Base-by-base conservation (phyloP, 2,329 filamentous ascomycete genomes). In the Alternaria sp. region DNA sequence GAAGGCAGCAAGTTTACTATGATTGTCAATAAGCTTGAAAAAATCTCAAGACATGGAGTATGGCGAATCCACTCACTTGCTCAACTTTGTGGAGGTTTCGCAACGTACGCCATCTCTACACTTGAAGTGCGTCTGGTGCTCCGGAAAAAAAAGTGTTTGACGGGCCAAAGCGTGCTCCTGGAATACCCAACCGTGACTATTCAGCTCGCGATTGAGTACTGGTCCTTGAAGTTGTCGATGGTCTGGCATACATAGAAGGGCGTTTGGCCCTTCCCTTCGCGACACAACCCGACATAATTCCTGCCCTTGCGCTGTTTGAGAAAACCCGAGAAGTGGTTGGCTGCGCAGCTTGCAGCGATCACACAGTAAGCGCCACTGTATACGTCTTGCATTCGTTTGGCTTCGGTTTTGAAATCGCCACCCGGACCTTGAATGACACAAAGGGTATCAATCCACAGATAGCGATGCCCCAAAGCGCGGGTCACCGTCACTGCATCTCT, bases 371-470 rank as follows among this genome's bases (percentile, higher is more conserved):
- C 68, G 5, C 66, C 67, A 31, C 65, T 70, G 49, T 65, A 72
- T 0, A 72, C 61, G 6, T 63, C 57, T 39, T 65, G 67, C 70
- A 74, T 75, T 0, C 53, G 44, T 5, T 56, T 58, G 1, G 64
- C 50, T 36, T 76, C 68, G 2, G 44, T 24, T 2, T 52, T 24
- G 31, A 67, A 73, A 40, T 76, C 72, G 1, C 51, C 60, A 21
- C 63, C 52, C 3, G 54, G 13, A 8, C 61, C 70, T 39, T 72
- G 70, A 5, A 72, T 61, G 21, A 73, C 64, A 34, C 72, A 74
- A 3, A 73, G 33, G 0, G 63, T 66, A 34, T 75, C 72, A 4
- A 75, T 73, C 70, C 72, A 75, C 5, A 75, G 54, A 37, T 68
- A 73, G 3, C 54, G 53, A 4, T 55, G 21, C 0, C 63, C 58